Percentiles rank a stretch among this genome's conserved stretches.
Conservation (phyloP, 306 rosid species). For the Cicer chorassanicum region DNA sequence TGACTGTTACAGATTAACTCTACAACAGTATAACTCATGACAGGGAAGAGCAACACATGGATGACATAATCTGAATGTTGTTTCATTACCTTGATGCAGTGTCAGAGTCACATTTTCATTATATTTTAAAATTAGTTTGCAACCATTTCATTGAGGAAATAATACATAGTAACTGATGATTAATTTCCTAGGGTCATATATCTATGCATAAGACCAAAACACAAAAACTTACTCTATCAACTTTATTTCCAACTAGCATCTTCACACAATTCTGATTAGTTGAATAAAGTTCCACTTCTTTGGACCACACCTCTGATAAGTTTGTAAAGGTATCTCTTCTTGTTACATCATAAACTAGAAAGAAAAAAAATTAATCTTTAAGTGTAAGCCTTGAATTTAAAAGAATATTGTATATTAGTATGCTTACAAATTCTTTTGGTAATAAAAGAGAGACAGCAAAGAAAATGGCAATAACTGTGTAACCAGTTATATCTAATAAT, state of each 20-base stretch:
- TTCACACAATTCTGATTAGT: slow-evolving; percentile 84
- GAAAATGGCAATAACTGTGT: not conserved
- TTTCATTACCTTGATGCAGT: slow-evolving; percentile 24
- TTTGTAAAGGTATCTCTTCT: slow-evolving; percentile 83
- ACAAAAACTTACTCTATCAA: slow-evolving; percentile 77
- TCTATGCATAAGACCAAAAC: slow-evolving; percentile 24
- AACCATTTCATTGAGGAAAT: slow-evolving; percentile 22
- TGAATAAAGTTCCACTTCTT: slow-evolving; percentile 88
- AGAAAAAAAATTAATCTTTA: slow-evolving; percentile 10
- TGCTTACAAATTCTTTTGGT: too few species aligned
- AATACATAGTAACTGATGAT: not conserved
- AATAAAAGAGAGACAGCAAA: not conserved
- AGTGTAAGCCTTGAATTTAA: slow-evolving; percentile 18
- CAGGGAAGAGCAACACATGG: not conserved
- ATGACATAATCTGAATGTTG: slow-evolving; percentile 6
- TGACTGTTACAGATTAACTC: slow-evolving; percentile 2
- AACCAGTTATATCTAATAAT: not conserved
- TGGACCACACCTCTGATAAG: slow-evolving; percentile 89
- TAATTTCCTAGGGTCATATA: slow-evolving; percentile 30
- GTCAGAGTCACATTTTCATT: slow-evolving; percentile 17
- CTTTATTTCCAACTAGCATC: slow-evolving; percentile 96
- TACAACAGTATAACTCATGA: slow-evolving; percentile 5
- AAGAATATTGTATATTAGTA: not conserved
- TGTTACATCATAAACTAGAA: slow-evolving; percentile 85
- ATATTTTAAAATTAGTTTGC: slow-evolving; percentile 23